Base-by-base conservation (phyloP, 148 eudicot species). In the Nepenthes gracilis region DNA sequence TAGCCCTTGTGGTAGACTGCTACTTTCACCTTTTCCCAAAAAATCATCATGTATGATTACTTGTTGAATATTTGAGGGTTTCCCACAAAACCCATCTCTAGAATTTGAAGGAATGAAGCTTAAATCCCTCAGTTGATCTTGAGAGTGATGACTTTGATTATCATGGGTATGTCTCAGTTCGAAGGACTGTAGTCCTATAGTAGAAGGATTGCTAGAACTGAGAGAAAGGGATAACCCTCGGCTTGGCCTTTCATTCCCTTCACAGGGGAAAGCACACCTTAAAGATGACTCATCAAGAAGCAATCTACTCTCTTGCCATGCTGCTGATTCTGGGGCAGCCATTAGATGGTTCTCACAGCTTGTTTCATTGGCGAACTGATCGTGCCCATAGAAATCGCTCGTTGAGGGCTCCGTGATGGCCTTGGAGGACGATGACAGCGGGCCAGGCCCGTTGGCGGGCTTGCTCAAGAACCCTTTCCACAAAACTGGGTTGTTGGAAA, bases 151-250 rank as follows among this genome's bases (percentile, higher is more conserved):
- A 33, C 35, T 61, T 43, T 61, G 70, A 33, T 57, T 59, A 33
- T 57, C 54, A 9, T 53, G 70, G 12, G 2, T 23, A 55, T 63
- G 77, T 47, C 92, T 70, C 6, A 88, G 71, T 54, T 91, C 88
- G 64, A 88, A 92, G 37, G 96, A 83, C 62, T 88, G 96, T 0
- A 86, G 49, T 12, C 90, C 88, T 43, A 92, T 73, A 14, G 81
- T 49, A 2, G 95, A 84, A 49, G 96, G 96, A 53, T 86, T 82
- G 1, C 74, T 72, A 0, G 98, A 80, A 9, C 80, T 69, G 6
- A 93, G 76, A 33, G 98, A 93, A n/a, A 93, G 85, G 0, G 98
- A 88, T 54, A 93, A 83, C 0, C 98, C 96, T 76, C 86, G 94
- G 60, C 90, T 84, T 23, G 90, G 94, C 76, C 85, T 88, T 64